phyloP scores from a whole-genome alignment of 2,329 filamentous ascomycete species.

The Xylariales sp. region DNA sequence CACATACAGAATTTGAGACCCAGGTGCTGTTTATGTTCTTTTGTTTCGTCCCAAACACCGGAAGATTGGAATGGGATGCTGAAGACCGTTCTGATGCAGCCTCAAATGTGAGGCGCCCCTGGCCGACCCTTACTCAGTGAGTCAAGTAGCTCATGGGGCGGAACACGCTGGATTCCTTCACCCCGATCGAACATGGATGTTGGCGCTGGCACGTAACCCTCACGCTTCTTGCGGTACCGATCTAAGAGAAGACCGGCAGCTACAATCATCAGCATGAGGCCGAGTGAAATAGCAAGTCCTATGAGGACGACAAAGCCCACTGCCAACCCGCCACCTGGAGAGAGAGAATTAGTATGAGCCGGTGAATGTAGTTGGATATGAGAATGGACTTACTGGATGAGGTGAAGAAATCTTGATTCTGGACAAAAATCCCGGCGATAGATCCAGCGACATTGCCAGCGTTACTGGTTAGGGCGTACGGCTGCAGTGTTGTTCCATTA shows the following conservation, averaged over 20 bases:
- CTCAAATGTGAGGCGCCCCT: constrained; percentile 48
- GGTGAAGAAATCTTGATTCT: constrained; percentile 73
- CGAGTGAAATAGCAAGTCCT: constrained; percentile 72
- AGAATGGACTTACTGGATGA: constrained; percentile 47
- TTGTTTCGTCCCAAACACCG: too few relatives aligned
- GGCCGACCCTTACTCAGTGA: constrained; percentile 44
- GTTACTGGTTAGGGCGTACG: constrained; percentile 75
- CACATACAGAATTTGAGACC: too few relatives aligned
- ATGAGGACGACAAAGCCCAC: constrained; percentile 78
- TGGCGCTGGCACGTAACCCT: constrained; percentile 77
- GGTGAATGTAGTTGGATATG: background rate
- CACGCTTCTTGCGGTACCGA: constrained; percentile 68
- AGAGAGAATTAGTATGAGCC: too few relatives aligned
- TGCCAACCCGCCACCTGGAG: constrained; percentile 54
- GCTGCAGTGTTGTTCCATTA: constrained; percentile 73
- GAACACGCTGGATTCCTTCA: constrained; percentile 55
- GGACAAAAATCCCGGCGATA: constrained; percentile 77
- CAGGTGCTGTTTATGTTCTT: too few relatives aligned
- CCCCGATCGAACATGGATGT: constrained; percentile 59
- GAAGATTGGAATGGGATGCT: too few relatives aligned
- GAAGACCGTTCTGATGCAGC: constrained; percentile 3
- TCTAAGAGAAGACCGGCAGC: constrained; percentile 71
- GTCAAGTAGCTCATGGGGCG: constrained; percentile 56
- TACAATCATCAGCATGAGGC: constrained; percentile 72
- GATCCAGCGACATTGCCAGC: constrained; percentile 63